Evolutionary conservation across 2,329 filamentous ascomycete species (phyloP), one percentile per base, ranked within the genome.

Genomic region (Calonectria multiphialidica): DNA sequence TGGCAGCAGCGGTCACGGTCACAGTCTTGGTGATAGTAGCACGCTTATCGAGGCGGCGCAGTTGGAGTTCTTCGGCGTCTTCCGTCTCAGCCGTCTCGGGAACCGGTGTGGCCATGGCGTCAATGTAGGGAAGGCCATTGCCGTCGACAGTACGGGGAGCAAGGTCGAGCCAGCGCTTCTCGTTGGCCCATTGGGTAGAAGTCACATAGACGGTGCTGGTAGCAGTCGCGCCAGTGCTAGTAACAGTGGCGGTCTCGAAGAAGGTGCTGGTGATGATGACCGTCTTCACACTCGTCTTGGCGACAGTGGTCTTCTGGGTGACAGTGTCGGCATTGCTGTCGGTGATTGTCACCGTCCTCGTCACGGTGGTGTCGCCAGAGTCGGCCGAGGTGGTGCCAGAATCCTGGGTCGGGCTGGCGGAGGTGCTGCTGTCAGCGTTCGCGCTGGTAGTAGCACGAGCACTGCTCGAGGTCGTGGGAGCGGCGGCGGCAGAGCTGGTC

Each of bases 181-280:
- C 72, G 66, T 84, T 82, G 30, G 79, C 77, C 65, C 77, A 75
- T 45, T 79, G 62, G 12, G 84, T 85, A 3, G 78, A 80, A 1
- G 84, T 86, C 62, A 77, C 76, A 55, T 81, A 85, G 50, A 82
- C 76, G 28, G 79, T 83, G 49, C 70, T 78, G 10, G 84, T 86
- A 42, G 84, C 83, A 15, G 82, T 84, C 7, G 81, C 77, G 40
- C 78, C 80, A 67, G 74, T 79, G 69, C 76, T 81, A 63, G 84
- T 86, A 66, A 85, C 79, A 66, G 83, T 85, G 23, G 74, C 78
- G 42, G 84, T 86, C 57, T 77, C 0, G 72, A 84, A 83, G 50
- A 73, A 74, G 59, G 83, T 85, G 15, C 76, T 77, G 25, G 83
- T 84, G 25, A 84, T 75, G 62, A 82, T 57, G 21, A 83, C 76